Percentiles rank a stretch among this genome's conserved stretches.
Conservation (phyloP, 2,329 filamentous ascomycete genomes). For the Peltaster fructicola region DNA sequence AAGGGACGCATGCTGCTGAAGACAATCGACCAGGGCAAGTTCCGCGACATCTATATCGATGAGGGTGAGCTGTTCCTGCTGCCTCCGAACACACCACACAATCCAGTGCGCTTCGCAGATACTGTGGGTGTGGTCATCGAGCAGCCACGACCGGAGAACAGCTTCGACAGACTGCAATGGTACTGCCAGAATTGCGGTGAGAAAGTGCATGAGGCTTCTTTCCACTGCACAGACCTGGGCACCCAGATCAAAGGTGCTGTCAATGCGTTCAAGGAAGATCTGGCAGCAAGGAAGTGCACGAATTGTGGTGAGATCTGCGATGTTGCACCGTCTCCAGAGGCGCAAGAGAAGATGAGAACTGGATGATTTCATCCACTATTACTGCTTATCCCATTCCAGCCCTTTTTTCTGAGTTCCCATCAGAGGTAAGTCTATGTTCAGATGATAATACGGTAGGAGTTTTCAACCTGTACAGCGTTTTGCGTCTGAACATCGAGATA, state of each 20-base stretch:
- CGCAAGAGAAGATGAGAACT: conserved; percentile 18
- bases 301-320: conserved; percentile 63
- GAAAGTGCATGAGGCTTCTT: conserved; percentile 69
- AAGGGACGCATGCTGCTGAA: conserved; percentile 86
- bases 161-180: conserved; percentile 70
- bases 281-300: conserved; percentile 54
- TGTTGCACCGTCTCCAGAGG: conserved; percentile 37
- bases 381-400: neutral
- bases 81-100: conserved; percentile 88
- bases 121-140: conserved; percentile 92
- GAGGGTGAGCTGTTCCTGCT: conserved; percentile 91
- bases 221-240: conserved; percentile 78
- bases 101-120: conserved; percentile 80
- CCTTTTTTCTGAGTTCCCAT: neutral
- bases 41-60: conserved; percentile 73
- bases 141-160: conserved; percentile 53
- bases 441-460: neutral
- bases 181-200: conserved; percentile 59
- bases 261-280: conserved; percentile 56
- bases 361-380: neutral
- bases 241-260: conserved; percentile 91
- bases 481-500: too few species aligned
- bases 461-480: too few species aligned
- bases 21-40: conserved; percentile 55
- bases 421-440: neutral